A percentile compares a stretch with the other conserved stretches of the same genome.
Evolutionary conservation across 176 grass and related monocot genomes (phyloP).

Genomic region (Cymbopogon citratus): DNA sequence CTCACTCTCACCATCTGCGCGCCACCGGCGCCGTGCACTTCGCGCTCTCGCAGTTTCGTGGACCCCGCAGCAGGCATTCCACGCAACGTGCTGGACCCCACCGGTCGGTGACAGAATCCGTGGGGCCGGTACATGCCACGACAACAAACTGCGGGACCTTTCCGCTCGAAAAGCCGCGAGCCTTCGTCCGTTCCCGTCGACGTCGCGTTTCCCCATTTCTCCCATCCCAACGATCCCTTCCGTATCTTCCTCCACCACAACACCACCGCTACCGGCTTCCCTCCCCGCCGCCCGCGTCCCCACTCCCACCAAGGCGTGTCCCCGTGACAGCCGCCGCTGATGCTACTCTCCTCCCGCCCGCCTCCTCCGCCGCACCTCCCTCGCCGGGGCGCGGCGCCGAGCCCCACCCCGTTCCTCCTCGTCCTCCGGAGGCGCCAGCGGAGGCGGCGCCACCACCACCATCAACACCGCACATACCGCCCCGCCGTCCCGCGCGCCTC

Average conservation of each 20-base stretch:
- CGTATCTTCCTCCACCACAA: conserved; percentile 30
- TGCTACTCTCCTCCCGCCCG: conserved; percentile 42
- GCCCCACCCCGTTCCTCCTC: conserved; percentile 18
- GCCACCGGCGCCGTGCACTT: too few species aligned
- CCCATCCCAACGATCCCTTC: neutral
- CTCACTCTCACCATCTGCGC: too few species aligned
- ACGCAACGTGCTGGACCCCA: too few species aligned
- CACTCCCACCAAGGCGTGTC: neutral
- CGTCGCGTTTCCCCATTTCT: too few species aligned
- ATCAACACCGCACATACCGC: neutral
- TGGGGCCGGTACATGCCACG: too few species aligned
- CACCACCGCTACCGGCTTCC: neutral
- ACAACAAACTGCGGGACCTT: too few species aligned
- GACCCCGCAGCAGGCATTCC: too few species aligned
- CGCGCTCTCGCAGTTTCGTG: too few species aligned
- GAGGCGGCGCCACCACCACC: neutral
- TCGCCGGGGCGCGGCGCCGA: neutral
- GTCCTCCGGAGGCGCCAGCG: conserved; percentile 20
- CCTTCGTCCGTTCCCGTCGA: too few species aligned
- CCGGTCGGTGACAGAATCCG: too few species aligned
- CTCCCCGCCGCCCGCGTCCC: neutral
- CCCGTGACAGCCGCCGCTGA: neutral
- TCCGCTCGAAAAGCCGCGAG: too few species aligned
- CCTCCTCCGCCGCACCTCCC: neutral
- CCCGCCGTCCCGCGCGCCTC: conserved; percentile 27